Percentiles rank a stretch among this genome's conserved stretches.
phyloP scores from a whole-genome alignment of 2,329 filamentous ascomycete species.

The Pseudogymnoascus sp. region DNA sequence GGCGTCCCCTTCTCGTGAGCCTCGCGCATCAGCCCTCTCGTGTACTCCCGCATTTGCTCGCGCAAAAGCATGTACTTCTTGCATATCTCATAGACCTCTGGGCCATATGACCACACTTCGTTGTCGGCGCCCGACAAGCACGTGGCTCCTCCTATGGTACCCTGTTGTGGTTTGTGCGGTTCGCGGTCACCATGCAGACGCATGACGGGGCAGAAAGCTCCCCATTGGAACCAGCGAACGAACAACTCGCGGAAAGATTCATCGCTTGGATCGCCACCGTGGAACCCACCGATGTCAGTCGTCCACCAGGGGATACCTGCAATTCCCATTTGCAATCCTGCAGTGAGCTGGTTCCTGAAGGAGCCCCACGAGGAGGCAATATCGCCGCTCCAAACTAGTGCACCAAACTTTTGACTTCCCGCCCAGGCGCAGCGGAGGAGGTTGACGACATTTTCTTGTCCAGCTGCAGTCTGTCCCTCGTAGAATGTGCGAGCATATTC shows the following conservation, averaged over 20 bases:
- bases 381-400: constrained; percentile 60
- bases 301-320: constrained; percentile 62
- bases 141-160: constrained; percentile 17
- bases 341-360: constrained; percentile 52
- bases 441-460: constrained; percentile 52
- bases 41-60: constrained; percentile 52
- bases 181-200: constrained; percentile 59
- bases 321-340: constrained; percentile 59
- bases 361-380: constrained; percentile 57
- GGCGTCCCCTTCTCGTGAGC: constrained; percentile 54
- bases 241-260: constrained; percentile 54
- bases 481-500: constrained; percentile 54
- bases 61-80: constrained; percentile 51
- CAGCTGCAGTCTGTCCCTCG: constrained; percentile 43
- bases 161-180: constrained; percentile 41
- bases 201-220: constrained; percentile 60
- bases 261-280: constrained; percentile 53
- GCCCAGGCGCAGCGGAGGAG: constrained; percentile 51
- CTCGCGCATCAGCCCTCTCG: constrained; percentile 48
- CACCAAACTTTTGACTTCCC: constrained; percentile 55
- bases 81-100: constrained; percentile 52
- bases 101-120: constrained; percentile 61
- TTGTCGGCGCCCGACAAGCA: constrained; percentile 42
- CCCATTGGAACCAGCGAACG: constrained; percentile 64
- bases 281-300: constrained; percentile 63